Evolutionary conservation across 352 stramenopile species (phyloP).

Genomic region (Pythium coloratum): DNA sequence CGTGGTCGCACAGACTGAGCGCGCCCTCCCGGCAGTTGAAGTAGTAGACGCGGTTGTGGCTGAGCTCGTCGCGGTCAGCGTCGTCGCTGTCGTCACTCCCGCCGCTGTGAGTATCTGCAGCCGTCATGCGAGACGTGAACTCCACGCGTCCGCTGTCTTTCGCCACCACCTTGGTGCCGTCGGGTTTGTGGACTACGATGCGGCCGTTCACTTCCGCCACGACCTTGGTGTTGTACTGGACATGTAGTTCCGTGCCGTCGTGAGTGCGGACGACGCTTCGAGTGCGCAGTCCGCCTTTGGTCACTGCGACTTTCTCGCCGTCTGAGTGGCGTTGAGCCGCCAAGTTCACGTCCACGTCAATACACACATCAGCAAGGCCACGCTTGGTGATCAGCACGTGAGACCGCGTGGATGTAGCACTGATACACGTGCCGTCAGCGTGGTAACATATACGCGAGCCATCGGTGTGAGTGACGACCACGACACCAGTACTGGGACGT

Average conservation of each 20-base stretch:
- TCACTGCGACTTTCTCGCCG: constrained; percentile 63
- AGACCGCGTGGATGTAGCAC: constrained; percentile 39
- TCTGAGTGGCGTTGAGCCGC: constrained; percentile 53
- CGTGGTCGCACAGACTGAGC: constrained; percentile 65
- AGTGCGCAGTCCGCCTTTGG: constrained; percentile 63
- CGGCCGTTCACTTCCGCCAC: constrained; percentile 73
- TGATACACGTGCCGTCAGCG: constrained; percentile 63
- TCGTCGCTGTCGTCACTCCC: constrained; percentile 40
- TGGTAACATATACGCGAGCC: constrained; percentile 65
- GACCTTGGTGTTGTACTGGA: constrained; percentile 79
- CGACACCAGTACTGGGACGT: constrained; percentile 38
- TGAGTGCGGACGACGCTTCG: constrained; percentile 49
- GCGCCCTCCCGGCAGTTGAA: constrained; percentile 55
- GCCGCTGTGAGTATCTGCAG: not conserved
- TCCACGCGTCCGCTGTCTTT: constrained; percentile 78
- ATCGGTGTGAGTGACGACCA: constrained; percentile 66
- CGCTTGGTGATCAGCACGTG: constrained; percentile 60
- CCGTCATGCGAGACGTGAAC: constrained; percentile 26
- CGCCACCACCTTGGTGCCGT: constrained; percentile 46
- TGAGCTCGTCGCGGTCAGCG: constrained; percentile 59
- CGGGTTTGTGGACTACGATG: constrained; percentile 48
- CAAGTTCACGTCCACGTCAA: constrained; percentile 72
- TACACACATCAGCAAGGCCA: constrained; percentile 57
- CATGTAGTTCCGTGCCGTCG: constrained; percentile 60
- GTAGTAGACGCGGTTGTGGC: constrained; percentile 69